These are phyloP conservation scores for Yamadazyma epiphylla DNA, from an alignment of 1,139 yeast genomes.

Conservation along the genomic window DNA sequence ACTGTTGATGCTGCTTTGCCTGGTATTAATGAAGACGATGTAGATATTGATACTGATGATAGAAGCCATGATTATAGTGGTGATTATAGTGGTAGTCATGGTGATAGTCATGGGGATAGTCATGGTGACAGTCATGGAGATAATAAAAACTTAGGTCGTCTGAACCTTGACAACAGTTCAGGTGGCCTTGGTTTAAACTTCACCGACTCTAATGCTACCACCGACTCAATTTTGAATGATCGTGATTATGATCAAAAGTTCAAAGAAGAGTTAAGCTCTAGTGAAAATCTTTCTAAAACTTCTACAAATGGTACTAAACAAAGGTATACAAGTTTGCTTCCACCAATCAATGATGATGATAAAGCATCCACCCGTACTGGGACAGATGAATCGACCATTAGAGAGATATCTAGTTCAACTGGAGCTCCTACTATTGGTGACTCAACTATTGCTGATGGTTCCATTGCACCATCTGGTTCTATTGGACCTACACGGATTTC, in stretches of 20 bases:
- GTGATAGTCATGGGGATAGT: constrained; percentile 8
- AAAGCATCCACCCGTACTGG: constrained; percentile 1
- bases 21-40: constrained; percentile 32
- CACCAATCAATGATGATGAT: constrained; percentile 11
- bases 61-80: constrained; percentile 13
- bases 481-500: constrained; percentile 4
- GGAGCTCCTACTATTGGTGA: constrained; percentile 2
- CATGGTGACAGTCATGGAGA: too few species aligned
- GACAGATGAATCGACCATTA: constrained; percentile 1
- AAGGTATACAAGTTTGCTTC: constrained; percentile 21
- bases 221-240: constrained; percentile 31
- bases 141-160: too few species aligned
- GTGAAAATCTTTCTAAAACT: constrained; percentile 5
- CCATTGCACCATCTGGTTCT: constrained; percentile 10
- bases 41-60: constrained; percentile 19
- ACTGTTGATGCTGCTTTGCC: constrained; percentile 42
- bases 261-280: constrained; percentile 30
- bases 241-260: constrained; percentile 17
- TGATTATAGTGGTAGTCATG: constrained; percentile 6
- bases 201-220: constrained; percentile 6
- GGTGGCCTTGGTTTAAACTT: too few species aligned
- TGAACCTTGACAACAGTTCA: too few species aligned
- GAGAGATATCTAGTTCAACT: constrained; percentile 1
- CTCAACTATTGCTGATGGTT: background rate
- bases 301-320: constrained; percentile 8